These are phyloP conservation scores for Erythrophleum ivorense DNA, from an alignment of 331 rosid species.

Conservation along the genomic window DNA sequence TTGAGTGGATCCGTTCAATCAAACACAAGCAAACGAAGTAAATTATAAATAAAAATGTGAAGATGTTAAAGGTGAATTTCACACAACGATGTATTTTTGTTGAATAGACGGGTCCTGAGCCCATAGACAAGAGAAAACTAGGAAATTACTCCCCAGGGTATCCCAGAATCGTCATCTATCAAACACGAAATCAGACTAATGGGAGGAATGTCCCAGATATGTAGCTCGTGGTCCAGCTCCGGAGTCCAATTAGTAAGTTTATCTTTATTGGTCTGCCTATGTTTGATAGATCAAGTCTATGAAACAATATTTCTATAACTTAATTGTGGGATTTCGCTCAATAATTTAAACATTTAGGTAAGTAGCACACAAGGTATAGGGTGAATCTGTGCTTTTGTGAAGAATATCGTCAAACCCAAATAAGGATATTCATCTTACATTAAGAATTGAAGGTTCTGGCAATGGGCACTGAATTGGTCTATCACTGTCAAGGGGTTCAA, in stretches of 20 bases:
- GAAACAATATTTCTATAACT: not conserved
- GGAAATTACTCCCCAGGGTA: too few species aligned
- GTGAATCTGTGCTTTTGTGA: not conserved
- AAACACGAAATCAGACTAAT: not conserved
- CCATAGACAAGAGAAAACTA: not conserved
- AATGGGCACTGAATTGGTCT: slow-evolving; percentile 85
- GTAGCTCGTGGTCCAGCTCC: not conserved
- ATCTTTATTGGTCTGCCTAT: not conserved
- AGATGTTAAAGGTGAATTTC: not conserved
- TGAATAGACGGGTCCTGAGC: not conserved
- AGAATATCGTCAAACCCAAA: not conserved
- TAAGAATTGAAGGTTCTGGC: slow-evolving; percentile 92
- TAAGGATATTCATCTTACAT: slow-evolving; percentile 59
- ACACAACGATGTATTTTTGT: not conserved
- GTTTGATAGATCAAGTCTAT: not conserved
- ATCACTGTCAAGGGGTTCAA: slow-evolving; percentile 81
- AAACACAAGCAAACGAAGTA: too few species aligned
- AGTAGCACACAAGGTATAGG: not conserved
- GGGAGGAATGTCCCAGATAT: not conserved
- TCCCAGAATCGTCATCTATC: not conserved
- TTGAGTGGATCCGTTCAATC: not conserved
- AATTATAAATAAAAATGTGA: not conserved
- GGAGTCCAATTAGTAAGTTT: not conserved
- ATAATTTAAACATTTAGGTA: not conserved
- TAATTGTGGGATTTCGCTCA: not conserved